These are phyloP conservation scores for Quercus tomentella DNA, from an alignment of 331 rosid genomes.

Conservation along the genomic window DNA sequence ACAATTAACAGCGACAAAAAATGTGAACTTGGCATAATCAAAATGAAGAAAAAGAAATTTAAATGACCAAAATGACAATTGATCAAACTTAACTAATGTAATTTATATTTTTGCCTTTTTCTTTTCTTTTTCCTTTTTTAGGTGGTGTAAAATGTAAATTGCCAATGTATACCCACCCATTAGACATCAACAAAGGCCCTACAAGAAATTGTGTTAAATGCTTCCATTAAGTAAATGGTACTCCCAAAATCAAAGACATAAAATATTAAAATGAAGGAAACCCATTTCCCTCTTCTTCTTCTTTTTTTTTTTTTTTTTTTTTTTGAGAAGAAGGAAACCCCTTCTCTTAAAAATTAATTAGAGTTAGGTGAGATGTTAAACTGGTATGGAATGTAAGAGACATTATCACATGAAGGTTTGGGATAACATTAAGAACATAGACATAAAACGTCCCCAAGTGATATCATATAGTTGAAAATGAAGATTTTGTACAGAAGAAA, in stretches of 20 bases:
- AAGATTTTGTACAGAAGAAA: conserved; percentile 11
- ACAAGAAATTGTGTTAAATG: neutral
- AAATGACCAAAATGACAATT: too few species aligned
- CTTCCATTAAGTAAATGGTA: conserved; percentile 9
- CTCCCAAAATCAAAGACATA: conserved; percentile 26
- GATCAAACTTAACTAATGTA: too few species aligned
- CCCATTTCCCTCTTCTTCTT: neutral
- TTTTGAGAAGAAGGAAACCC: conserved; percentile 20
- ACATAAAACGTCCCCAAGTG: conserved; percentile 35
- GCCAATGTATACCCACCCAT: neutral
- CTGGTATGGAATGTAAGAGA: conserved; percentile 12
- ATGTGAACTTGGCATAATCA: too few species aligned
- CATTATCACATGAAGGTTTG: conserved; percentile 52
- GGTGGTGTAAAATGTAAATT: neutral
- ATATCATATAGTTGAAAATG: conserved; percentile 15
- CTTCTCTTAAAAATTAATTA: neutral
- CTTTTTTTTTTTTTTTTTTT: too few species aligned
- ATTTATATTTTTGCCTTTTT: neutral
- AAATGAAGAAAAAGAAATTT: too few species aligned
- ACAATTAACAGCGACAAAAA: too few species aligned
- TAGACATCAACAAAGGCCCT: neutral
- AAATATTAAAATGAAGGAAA: conserved; percentile 28
- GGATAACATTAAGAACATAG: conserved; percentile 17
- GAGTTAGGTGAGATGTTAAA: conserved; percentile 1
- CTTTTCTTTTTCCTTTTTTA: neutral